phyloP scores from a whole-genome alignment of 371 early-diverging fungal species.

The Funneliformis caledonium region DNA sequence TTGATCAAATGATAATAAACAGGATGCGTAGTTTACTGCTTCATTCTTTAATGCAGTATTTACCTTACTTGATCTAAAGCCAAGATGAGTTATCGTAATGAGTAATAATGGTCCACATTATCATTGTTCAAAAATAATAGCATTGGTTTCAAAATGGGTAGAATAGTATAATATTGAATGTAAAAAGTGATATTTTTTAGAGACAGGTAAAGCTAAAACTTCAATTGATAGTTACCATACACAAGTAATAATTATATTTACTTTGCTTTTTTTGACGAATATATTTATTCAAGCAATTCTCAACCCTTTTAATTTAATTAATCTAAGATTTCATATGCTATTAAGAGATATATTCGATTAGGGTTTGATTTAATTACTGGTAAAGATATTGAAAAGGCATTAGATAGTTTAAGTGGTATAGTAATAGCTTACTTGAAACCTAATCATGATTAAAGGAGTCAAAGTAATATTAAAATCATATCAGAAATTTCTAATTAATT shows the following conservation, averaged over 20 bases:
- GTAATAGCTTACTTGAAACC: neutral
- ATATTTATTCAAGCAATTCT: neutral
- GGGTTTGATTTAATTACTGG: neutral
- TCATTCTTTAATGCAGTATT: neutral
- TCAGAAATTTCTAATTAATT: neutral
- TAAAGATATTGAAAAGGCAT: slow-evolving; percentile 10
- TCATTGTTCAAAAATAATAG: neutral
- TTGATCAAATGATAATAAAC: slow-evolving; percentile 20
- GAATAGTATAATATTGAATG: slow-evolving; percentile 3
- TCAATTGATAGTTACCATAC: neutral
- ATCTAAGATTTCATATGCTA: neutral
- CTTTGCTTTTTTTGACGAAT: neutral
- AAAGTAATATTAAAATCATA: neutral
- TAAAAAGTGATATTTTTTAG: neutral
- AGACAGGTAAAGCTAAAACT: neutral
- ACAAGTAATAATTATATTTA: neutral
- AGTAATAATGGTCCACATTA: neutral
- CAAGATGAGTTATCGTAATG: neutral
- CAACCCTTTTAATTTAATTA: neutral
- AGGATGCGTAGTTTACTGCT: neutral
- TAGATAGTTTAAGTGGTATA: neutral
- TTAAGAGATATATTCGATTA: neutral
- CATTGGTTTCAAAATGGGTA: neutral
- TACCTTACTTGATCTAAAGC: neutral
- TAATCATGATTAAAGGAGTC: neutral